These are phyloP conservation scores for Candida chilensis DNA, from an alignment of 805 yeast genomes.

Conservation along the genomic window DNA sequence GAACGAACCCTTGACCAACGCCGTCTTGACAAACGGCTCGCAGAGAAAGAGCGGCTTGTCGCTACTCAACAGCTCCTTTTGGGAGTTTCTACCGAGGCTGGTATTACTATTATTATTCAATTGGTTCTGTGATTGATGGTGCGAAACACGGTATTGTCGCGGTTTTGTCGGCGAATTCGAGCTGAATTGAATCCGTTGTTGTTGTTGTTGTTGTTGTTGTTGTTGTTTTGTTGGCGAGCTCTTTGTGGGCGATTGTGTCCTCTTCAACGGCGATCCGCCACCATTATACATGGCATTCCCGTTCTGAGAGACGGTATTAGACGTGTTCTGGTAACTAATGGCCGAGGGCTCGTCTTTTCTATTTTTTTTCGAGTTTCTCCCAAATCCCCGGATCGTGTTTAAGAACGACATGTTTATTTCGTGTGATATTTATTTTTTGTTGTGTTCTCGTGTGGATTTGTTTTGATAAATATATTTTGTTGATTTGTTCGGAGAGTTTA, in stretches of 20 bases:
- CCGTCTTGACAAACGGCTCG: slow-evolving; percentile 90
- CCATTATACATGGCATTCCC: slow-evolving; percentile 16
- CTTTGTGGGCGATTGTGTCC: slow-evolving; percentile 28
- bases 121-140: slow-evolving; percentile 6
- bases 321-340: slow-evolving; percentile 13
- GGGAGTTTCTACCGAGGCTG: slow-evolving; percentile 7
- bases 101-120: slow-evolving; percentile 14
- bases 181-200: slow-evolving; percentile 6
- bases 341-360: slow-evolving; percentile 16
- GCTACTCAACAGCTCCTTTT: slow-evolving; percentile 4
- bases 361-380: slow-evolving; percentile 33
- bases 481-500: no score
- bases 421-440: no score
- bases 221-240: slow-evolving; percentile 28
- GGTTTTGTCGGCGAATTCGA: slow-evolving; percentile 8
- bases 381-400: slow-evolving; percentile 37
- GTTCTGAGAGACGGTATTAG: slow-evolving; percentile 6
- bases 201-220: slow-evolving; percentile 4
- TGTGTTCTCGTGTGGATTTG: no score
- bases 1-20: slow-evolving; percentile 92
- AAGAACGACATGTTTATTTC: slow-evolving; percentile 37
- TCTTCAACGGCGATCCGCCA: slow-evolving; percentile 23
- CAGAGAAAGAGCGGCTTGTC: slow-evolving; percentile 63
- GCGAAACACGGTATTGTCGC: slow-evolving; percentile 6
- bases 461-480: no score